Conservation (phyloP, 2,329 filamentous ascomycete species). For the Ophiostoma triangulosporum region DNA sequence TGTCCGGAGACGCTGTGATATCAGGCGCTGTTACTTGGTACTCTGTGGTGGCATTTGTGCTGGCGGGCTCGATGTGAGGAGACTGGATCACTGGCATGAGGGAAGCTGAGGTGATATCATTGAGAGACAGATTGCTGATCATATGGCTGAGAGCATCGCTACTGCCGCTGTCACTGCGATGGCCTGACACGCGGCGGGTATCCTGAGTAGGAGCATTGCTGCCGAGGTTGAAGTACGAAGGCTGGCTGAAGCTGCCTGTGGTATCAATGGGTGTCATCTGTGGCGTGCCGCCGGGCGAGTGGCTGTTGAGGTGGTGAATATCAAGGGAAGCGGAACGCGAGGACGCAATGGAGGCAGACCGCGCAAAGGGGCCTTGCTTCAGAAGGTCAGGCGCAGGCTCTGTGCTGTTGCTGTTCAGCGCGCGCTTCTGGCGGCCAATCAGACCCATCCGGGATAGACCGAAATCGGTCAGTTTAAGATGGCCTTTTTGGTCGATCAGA, state of each 20-base stretch:
- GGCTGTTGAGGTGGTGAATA: constrained; percentile 45
- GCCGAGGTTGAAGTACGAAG: constrained; percentile 77
- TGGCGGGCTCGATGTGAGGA: constrained; percentile 55
- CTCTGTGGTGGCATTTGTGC: neutral
- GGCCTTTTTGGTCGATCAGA: constrained; percentile 90
- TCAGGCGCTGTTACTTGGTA: constrained; percentile 49
- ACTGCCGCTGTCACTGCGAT: constrained; percentile 82
- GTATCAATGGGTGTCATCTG: constrained; percentile 68
- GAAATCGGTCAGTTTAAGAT: constrained; percentile 95
- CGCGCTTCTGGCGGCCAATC: constrained; percentile 89
- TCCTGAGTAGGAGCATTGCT: constrained; percentile 38
- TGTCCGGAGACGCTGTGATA: constrained; percentile 57
- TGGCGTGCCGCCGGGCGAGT: constrained; percentile 75
- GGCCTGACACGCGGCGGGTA: constrained; percentile 57
- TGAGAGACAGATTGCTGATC: constrained; percentile 66
- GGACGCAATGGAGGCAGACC: constrained; percentile 72
- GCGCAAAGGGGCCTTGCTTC: constrained; percentile 81
- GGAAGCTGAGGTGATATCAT: constrained; percentile 38
- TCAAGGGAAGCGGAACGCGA: constrained; percentile 92
- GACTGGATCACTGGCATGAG: constrained; percentile 35
- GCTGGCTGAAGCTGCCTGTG: constrained; percentile 55
- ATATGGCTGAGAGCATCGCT: constrained; percentile 75
- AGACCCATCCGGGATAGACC: constrained; percentile 94
- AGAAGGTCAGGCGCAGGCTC: constrained; percentile 87
- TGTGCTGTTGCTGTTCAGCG: constrained; percentile 59